Percentiles rank a stretch among this genome's conserved stretches.
phyloP scores from a whole-genome alignment of 2,329 filamentous ascomycete species.

The Epichloe typhina region DNA sequence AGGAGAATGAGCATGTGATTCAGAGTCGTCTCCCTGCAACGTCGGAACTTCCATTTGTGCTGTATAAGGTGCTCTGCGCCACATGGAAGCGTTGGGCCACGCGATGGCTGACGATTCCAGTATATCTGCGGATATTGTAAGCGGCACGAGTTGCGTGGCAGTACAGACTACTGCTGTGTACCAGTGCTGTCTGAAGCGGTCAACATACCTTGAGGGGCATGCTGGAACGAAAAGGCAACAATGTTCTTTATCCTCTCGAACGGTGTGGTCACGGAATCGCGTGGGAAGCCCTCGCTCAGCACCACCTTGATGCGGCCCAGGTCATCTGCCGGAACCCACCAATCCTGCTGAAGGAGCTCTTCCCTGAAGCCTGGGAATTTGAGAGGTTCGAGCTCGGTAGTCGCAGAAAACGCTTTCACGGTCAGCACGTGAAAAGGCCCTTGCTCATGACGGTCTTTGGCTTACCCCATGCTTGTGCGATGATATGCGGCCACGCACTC shows the following conservation, averaged over 20 bases:
- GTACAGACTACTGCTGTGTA: neutral
- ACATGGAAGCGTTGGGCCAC: constrained; percentile 66
- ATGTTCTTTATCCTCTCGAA: constrained; percentile 60
- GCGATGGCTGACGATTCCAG: constrained; percentile 63
- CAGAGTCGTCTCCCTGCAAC: constrained; percentile 31
- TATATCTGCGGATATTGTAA: constrained; percentile 34
- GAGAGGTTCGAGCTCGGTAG: constrained; percentile 46
- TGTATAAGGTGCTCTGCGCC: constrained; percentile 35
- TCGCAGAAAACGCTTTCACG: constrained; percentile 35
- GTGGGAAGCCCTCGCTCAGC: constrained; percentile 56
- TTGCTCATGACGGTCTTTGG: constrained; percentile 9
- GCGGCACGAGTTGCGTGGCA: neutral
- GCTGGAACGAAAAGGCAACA: constrained; percentile 71
- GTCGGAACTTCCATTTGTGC: constrained; percentile 28
- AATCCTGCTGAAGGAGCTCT: constrained; percentile 53
- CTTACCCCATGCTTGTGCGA: constrained; percentile 32
- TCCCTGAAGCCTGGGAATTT: constrained; percentile 60
- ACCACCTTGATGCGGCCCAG: constrained; percentile 64
- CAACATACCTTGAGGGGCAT: constrained; percentile 59
- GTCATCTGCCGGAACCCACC: constrained; percentile 60
- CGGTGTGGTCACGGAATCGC: constrained; percentile 35
- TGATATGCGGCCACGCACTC: constrained; percentile 36
- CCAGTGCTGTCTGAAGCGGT: neutral
- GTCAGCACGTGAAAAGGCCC: neutral
- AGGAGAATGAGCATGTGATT: constrained; percentile 53